Conservation (phyloP, 176 grass and related monocot genomes). For the Dendrocalamus sinicus region DNA sequence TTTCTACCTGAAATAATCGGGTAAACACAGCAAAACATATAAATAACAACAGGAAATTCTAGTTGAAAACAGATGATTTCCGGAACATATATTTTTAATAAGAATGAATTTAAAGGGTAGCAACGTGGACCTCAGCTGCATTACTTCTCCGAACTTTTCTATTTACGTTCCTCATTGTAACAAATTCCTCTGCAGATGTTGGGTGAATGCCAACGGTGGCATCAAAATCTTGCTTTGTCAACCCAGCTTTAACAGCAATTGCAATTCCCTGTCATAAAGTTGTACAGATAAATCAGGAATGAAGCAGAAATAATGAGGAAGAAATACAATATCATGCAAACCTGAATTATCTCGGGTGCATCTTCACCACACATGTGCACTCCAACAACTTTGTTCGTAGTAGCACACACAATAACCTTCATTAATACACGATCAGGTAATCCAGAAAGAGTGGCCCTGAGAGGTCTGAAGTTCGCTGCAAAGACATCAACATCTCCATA, state of each 20-base stretch:
- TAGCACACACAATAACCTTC: constrained; percentile 74
- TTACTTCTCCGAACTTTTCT: constrained; percentile 65
- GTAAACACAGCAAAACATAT: constrained; percentile 4
- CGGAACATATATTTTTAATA: not conserved
- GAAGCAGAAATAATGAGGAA: constrained; percentile 32
- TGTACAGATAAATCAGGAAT: not conserved
- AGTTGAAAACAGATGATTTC: constrained; percentile 14
- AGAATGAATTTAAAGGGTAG: not conserved
- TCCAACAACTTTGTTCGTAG: constrained; percentile 80
- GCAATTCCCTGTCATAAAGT: constrained; percentile 71
- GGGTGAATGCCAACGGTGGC: constrained; percentile 85
- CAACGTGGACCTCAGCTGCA: constrained; percentile 58
- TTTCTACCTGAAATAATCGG: constrained; percentile 57
- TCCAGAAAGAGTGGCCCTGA: constrained; percentile 17
- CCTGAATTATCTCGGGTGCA: constrained; percentile 92
- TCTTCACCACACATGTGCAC: constrained; percentile 94
- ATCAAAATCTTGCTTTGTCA: constrained; percentile 95
- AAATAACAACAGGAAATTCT: constrained; percentile 16
- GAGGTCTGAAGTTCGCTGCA: constrained; percentile 86
- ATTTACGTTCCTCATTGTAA: constrained; percentile 84
- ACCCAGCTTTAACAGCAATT: constrained; percentile 89
- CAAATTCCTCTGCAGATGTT: constrained; percentile 86
- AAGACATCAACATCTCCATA: constrained; percentile 81
- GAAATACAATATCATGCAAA: constrained; percentile 38
- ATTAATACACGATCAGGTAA: too few relatives aligned